phyloP scores from a whole-genome alignment of 2,329 filamentous ascomycete species.

The Fusarium sp. region DNA sequence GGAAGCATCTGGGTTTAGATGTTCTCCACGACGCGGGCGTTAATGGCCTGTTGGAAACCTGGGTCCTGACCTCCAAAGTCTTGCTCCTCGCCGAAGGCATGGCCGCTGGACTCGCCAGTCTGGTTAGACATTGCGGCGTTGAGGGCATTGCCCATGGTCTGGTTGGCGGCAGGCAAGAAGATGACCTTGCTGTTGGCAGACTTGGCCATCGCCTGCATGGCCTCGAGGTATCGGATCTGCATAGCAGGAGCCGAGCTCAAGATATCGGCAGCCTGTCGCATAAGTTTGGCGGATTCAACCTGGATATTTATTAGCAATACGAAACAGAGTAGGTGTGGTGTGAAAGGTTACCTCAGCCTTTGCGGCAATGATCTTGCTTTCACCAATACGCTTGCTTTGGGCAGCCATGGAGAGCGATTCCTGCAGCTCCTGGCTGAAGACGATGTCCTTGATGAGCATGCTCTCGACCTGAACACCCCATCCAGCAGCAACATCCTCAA shows the following conservation, averaged over 20 bases:
- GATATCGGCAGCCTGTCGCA: constrained; percentile 94
- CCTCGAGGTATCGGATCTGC: constrained; percentile 98
- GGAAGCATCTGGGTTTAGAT: constrained; percentile 67
- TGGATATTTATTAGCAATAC: constrained; percentile 30
- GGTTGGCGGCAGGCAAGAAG: constrained; percentile 74
- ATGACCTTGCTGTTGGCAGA: constrained; percentile 89
- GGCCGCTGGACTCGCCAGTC: constrained; percentile 65
- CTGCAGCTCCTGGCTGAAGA: constrained; percentile 95
- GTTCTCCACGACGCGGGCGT: constrained; percentile 85
- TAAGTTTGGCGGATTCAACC: constrained; percentile 95
- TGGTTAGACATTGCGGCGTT: constrained; percentile 58
- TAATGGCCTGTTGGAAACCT: constrained; percentile 83
- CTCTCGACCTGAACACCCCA: constrained; percentile 98
- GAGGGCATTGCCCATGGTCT: constrained; percentile 65
- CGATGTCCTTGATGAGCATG: constrained; percentile 99
- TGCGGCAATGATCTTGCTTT: constrained; percentile 97
- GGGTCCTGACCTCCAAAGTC: constrained; percentile 67
- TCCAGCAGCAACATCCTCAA: constrained; percentile 91
- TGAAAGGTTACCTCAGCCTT: constrained; percentile 76
- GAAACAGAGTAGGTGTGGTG: neutral
- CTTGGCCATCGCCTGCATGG: constrained; percentile 99
- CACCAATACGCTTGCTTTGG: constrained; percentile 97
- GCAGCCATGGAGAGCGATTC: constrained; percentile 98
- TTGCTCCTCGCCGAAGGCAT: constrained; percentile 54
- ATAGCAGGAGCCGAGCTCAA: constrained; percentile 92